Evolutionary conservation across 805 yeast genomes (phyloP).

Genomic region (Teunomyces cretensis): DNA sequence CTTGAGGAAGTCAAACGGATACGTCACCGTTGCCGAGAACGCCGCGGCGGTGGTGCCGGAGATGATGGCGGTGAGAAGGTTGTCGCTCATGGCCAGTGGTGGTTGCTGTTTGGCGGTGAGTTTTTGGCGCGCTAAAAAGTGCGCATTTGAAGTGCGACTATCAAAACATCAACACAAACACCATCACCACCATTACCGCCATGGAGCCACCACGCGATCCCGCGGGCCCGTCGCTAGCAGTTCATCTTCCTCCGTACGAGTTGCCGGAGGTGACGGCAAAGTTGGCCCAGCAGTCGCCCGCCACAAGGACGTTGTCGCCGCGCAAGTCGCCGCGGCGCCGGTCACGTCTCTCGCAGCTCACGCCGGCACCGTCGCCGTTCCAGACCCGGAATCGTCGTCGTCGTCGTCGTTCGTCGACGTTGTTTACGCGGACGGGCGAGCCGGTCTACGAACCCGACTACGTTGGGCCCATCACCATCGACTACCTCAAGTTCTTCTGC

Average conservation of each 20-base stretch:
- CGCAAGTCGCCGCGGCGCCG: constrained; percentile 2
- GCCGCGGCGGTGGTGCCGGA: constrained; percentile 65
- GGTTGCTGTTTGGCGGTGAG: too few species aligned
- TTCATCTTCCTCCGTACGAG: constrained; percentile 24
- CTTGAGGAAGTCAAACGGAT: constrained; percentile 71
- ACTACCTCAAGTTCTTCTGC: constrained; percentile 36
- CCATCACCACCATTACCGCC: not conserved
- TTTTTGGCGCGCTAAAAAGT: too few species aligned
- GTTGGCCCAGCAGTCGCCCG: constrained; percentile 3
- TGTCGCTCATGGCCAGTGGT: constrained; percentile 25
- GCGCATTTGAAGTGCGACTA: too few species aligned
- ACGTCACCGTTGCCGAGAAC: constrained; percentile 60
- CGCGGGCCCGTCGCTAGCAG: constrained; percentile 10
- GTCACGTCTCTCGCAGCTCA: not conserved
- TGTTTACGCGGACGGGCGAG: constrained; percentile 21
- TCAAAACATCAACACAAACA: too few species aligned
- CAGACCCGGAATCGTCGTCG: constrained; percentile 5
- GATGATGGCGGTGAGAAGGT: constrained; percentile 55
- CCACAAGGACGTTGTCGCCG: not conserved
- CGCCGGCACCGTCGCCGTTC: constrained; percentile 2
- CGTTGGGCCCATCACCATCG: constrained; percentile 37
- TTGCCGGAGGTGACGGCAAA: constrained; percentile 16
- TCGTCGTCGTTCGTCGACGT: constrained; percentile 28
- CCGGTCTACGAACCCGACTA: constrained; percentile 28
- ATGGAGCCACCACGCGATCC: constrained; percentile 3